These are phyloP conservation scores for Zasmidium angulare DNA, from an alignment of 2,329 filamentous ascomycete species.

Conservation along the genomic window DNA sequence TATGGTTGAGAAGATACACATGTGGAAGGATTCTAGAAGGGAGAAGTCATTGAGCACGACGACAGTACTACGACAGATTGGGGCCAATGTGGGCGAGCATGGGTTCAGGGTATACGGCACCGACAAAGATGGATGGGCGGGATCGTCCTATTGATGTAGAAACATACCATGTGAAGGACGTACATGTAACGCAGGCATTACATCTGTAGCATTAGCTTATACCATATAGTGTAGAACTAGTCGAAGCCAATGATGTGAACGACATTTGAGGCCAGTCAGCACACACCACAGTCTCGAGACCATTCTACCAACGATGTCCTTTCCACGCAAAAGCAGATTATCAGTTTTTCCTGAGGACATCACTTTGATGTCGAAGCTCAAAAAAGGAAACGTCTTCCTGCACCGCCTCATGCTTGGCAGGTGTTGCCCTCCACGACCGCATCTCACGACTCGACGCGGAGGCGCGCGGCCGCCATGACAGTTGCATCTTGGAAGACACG, in stretches of 20 bases:
- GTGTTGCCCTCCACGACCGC: neutral
- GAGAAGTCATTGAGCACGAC: constrained; percentile 16
- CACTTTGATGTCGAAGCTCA: too few species aligned
- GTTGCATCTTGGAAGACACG: neutral
- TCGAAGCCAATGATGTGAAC: too few species aligned
- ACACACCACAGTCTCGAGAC: too few species aligned
- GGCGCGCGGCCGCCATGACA: neutral
- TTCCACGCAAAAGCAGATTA: too few species aligned
- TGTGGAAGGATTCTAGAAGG: constrained; percentile 32
- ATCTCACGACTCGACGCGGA: neutral
- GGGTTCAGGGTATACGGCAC: constrained; percentile 16
- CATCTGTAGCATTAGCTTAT: too few species aligned
- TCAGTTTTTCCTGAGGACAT: too few species aligned
- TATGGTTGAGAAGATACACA: constrained; percentile 37
- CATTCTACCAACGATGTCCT: too few species aligned
- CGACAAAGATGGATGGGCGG: constrained; percentile 2
- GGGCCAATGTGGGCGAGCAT: constrained; percentile 1
- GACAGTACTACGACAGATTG: constrained; percentile 14
- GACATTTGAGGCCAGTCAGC: too few species aligned
- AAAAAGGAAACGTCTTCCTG: neutral
- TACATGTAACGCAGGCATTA: too few species aligned
- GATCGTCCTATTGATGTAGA: neutral
- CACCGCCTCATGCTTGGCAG: neutral
- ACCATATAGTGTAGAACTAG: too few species aligned
- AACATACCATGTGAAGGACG: neutral